Percentiles rank a stretch among this genome's conserved stretches.
These are phyloP conservation scores for Trypanosoma congolense DNA, from an alignment of 208 protist genomes.

Conservation along the genomic window DNA sequence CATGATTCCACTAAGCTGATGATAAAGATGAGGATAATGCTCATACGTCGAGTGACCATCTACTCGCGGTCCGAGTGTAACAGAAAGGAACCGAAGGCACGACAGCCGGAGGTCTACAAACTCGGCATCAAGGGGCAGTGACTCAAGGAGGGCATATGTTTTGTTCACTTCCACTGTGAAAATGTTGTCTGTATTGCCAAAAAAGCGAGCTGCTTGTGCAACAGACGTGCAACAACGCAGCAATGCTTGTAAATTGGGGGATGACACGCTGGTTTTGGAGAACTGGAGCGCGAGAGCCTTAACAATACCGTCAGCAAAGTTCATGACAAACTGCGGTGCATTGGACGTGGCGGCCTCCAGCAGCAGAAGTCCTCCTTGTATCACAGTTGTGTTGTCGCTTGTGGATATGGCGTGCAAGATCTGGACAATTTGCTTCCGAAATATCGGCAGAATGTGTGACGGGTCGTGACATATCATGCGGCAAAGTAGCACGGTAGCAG, in stretches of 20 bases:
- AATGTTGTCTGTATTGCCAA: conserved; percentile 33
- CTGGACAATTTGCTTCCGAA: conserved; percentile 69
- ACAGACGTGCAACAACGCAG: conserved; percentile 72
- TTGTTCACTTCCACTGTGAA: conserved; percentile 53
- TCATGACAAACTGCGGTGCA: conserved; percentile 78
- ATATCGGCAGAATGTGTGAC: conserved; percentile 75
- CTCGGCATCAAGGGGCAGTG: conserved; percentile 41
- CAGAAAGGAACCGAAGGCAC: conserved; percentile 71
- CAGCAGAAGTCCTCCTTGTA: conserved; percentile 61
- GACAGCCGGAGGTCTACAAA: conserved; percentile 52
- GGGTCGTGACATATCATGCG: conserved; percentile 78
- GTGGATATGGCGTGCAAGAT: conserved; percentile 56
- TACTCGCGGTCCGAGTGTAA: conserved; percentile 56
- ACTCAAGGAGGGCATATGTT: conserved; percentile 63
- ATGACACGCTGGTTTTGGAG: conserved; percentile 29
- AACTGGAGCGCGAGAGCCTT: conserved; percentile 58
- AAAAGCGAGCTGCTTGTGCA: conserved; percentile 51
- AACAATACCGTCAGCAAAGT: conserved; percentile 64
- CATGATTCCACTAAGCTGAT: conserved; percentile 55
- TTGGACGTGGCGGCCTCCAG: conserved; percentile 59
- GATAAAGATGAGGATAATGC: conserved; percentile 66
- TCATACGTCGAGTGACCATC: conserved; percentile 62
- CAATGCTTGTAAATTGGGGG: conserved; percentile 54
- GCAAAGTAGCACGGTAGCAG: conserved; percentile 71
- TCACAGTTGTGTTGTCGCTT: conserved; percentile 42